A percentile compares a stretch with the other conserved stretches of the same genome.
These are phyloP conservation scores for Polychytrium aggregatum DNA, from an alignment of 192 early-diverging fungal genomes.

Conservation along the genomic window DNA sequence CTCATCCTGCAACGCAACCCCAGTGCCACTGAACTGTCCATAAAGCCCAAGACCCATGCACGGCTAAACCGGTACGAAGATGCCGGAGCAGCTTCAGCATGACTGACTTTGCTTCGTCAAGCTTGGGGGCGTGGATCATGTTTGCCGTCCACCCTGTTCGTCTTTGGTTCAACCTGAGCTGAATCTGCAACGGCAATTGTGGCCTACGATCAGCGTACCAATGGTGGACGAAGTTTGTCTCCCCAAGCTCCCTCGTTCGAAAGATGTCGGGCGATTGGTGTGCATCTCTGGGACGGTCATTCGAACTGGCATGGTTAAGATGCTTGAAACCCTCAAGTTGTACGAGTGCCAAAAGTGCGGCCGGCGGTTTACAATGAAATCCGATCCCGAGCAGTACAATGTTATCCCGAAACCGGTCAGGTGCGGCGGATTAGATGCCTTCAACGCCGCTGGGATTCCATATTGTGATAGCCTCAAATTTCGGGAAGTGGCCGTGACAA, in stretches of 20 bases:
- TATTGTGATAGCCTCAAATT: conserved; percentile 46
- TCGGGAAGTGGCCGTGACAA: conserved; percentile 1
- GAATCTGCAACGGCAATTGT: background rate
- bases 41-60: no score
- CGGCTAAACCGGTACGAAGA: no score
- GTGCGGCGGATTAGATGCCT: conserved; percentile 26
- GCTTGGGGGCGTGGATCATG: background rate
- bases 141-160: background rate
- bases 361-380: conserved; percentile 35
- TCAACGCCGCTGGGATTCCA: conserved; percentile 1
- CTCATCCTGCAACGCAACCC: no score
- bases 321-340: conserved; percentile 49
- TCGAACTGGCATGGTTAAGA: conserved; percentile 53
- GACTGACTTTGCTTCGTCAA: no score
- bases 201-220: conserved; percentile 9
- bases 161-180: background rate
- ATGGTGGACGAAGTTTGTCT: conserved; percentile 21
- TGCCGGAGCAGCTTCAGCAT: no score
- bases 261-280: conserved; percentile 46
- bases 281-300: conserved; percentile 55
- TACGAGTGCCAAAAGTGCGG: conserved; percentile 48
- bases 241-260: conserved; percentile 42
- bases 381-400: conserved; percentile 58
- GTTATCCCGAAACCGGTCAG: conserved; percentile 37
- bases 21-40: no score